Base-by-base conservation (phyloP, 73 alveolate genomes). In the Stentor coeruleus region DNA sequence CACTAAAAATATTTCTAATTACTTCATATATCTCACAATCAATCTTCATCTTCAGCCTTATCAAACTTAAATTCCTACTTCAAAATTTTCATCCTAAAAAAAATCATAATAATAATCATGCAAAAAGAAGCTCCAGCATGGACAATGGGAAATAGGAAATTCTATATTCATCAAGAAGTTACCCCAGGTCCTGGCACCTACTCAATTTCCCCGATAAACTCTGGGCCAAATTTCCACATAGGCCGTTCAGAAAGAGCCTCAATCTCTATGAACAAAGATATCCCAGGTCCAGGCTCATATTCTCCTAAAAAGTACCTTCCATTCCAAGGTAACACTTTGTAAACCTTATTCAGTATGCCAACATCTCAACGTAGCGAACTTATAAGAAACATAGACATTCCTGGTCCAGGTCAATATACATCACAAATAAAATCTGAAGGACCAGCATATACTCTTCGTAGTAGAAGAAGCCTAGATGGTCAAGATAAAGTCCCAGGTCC, bases 131-230 rank as follows among this genome's bases (percentile, higher is more conserved):
- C 28, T 20, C 66, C 66, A 49, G 6, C 66, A 6, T 49, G 66
- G 66, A 49, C 66, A 49, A 49, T 49, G 66, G 20, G 28, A 49
- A 49, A 6, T 49, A 6, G 66, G 20, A 49, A 49, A 49, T 49
- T 49, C 20, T 49, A 49, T 20, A 49, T 20, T 11, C 66, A 49
- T 20, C 66, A 49, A 49, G 66, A 49, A 49, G 6, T 20, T 6
- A 49, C 66, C 66, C 66, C 66, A 49, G 66, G 66, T 49, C 66
- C 66, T 11, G 66, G 66, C 20, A 20, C 66, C 6, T 49, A 49
- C 20, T 49, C 66, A 20, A 49, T 49, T 6, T 11, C 6, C 66
- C 20, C 66, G 6, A 49, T 20, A 6, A 11, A 11, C 6, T 49
- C 66, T 11, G 66, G 66, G 6, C 66, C 66, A 11, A 49, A 49